phyloP scores from a whole-genome alignment of 164 flowering plant genomes.

The Tetrastigma voinierianum region DNA sequence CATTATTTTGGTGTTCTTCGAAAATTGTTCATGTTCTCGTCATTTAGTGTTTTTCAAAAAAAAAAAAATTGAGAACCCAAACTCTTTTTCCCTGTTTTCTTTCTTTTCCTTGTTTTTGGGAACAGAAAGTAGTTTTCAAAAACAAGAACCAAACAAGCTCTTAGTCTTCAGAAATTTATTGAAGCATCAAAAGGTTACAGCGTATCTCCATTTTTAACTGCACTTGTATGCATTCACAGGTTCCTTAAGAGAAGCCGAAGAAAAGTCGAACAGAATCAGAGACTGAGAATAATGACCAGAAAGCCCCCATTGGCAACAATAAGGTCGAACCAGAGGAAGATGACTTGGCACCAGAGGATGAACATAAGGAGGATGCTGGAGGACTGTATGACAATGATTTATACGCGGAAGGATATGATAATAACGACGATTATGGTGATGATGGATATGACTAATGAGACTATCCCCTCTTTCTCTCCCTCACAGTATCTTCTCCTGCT shows the following conservation, averaged over 20 bases:
- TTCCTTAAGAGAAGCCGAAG: slow-evolving; percentile 5
- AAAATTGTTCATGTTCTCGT: no score
- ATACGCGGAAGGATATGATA: slow-evolving; percentile 8
- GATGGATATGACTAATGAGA: no score
- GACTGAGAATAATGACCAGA: neutral
- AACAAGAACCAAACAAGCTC: no score
- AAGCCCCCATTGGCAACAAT: neutral
- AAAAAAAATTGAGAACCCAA: no score
- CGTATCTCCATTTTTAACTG: neutral
- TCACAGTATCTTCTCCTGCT: no score
- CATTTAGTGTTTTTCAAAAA: no score
- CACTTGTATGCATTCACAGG: slow-evolving; percentile 5
- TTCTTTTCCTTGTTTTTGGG: no score
- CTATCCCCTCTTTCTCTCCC: no score
- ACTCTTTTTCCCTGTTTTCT: no score
- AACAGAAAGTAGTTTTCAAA: no score
- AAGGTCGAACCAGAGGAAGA: neutral
- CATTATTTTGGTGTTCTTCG: no score
- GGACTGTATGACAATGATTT: neutral
- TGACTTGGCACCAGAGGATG: neutral
- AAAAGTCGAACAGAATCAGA: slow-evolving; percentile 9
- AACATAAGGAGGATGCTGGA: neutral
- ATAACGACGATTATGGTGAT: slow-evolving; percentile 10
- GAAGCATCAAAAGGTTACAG: neutral
- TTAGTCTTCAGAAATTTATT: no score